Base-by-base conservation (phyloP, 495 filamentous ascomycete species). In the Trichocladium antarcticum region DNA sequence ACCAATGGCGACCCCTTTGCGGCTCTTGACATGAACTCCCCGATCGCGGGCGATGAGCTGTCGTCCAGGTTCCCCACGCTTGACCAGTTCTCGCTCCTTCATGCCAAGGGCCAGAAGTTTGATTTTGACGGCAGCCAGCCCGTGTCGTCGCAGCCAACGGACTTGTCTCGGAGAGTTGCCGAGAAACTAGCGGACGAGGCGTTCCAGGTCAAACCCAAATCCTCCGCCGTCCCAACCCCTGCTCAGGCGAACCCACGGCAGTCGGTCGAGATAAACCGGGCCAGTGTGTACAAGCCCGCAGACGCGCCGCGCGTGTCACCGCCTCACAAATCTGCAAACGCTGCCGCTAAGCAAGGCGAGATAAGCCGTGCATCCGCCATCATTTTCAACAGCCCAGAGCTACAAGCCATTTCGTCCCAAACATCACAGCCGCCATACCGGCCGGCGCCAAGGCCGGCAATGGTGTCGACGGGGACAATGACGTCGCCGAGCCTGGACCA, bases 381-480 rank as follows among this genome's bases (percentile, higher is more conserved):
- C 38, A 75, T 74, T 42, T 69, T 72, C 11, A 76, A 60, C 40
- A 76, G 68, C 35, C 75, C 75, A 19, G 73, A 73, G 54, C 66
- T 75, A 6, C 70, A 72, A 60, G 72, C 68, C 4, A 73, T 75
- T 43, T 67, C 73, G 20, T 68, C 73, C 6, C 62, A 68, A 42
- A 52, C 68, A 10, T 57, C 67, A n/a, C 72, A 74, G 54, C 73
- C 80, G 3, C 70, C 67, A 10, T 57, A 66, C 12, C 72, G 74
- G 54, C 73, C 80, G 3, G 71, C 72, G 19, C 76, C 82, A 29
- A 74, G 72, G 45, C 80, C 83, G 5, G 49, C 58, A 6, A 94
- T 92, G 83, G 81, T 95, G n/a, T 96, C 92, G 3, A 92, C 82
- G 11, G 92, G 89, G 28, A 94, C 87, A 2, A 94, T 93, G 85